phyloP scores from a whole-genome alignment of 306 rosid genomes.

The Cucurbita ficifolia region DNA sequence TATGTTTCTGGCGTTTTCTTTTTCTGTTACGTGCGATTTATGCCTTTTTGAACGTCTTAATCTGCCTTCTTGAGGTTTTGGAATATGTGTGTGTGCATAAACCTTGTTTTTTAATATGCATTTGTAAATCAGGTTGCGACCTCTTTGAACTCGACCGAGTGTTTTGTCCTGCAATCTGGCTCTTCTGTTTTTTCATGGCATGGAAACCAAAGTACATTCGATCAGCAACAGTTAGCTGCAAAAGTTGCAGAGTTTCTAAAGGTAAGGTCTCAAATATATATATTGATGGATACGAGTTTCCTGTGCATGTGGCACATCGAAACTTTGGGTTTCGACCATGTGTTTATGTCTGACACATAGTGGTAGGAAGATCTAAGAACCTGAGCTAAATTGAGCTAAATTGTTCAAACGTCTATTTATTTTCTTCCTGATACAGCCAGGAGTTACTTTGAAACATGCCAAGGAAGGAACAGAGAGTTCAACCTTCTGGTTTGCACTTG shows the following conservation, averaged over 20 bases:
- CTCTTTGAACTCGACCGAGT: constrained; percentile 70
- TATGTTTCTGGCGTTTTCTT: constrained; percentile 19
- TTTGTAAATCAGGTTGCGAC: constrained; percentile 49
- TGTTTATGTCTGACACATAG: not conserved
- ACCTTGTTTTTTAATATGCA: not conserved
- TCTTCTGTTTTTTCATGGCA: constrained; percentile 84
- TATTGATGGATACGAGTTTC: not conserved
- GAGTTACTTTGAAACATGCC: constrained; percentile 66
- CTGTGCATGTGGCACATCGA: not conserved
- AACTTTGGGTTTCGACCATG: not conserved
- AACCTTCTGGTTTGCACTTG: constrained; percentile 84
- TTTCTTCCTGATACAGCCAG: constrained; percentile 55
- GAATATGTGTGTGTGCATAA: not conserved
- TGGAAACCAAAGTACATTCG: constrained; percentile 75
- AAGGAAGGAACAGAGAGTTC: constrained; percentile 99
- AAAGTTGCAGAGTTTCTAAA: constrained; percentile 81
- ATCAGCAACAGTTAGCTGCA: constrained; percentile 89
- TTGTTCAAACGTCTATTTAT: not conserved
- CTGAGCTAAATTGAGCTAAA: not conserved
- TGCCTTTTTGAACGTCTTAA: not conserved
- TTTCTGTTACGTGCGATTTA: not conserved
- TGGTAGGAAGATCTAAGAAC: not conserved
- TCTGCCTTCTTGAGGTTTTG: not conserved
- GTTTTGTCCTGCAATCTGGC: constrained; percentile 87
- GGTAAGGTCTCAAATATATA: constrained; percentile 24